Percentiles rank a stretch among this genome's conserved stretches.
Evolutionary conservation across 208 protist species (phyloP).

Genomic region (Acanthamoeba quina): DNA sequence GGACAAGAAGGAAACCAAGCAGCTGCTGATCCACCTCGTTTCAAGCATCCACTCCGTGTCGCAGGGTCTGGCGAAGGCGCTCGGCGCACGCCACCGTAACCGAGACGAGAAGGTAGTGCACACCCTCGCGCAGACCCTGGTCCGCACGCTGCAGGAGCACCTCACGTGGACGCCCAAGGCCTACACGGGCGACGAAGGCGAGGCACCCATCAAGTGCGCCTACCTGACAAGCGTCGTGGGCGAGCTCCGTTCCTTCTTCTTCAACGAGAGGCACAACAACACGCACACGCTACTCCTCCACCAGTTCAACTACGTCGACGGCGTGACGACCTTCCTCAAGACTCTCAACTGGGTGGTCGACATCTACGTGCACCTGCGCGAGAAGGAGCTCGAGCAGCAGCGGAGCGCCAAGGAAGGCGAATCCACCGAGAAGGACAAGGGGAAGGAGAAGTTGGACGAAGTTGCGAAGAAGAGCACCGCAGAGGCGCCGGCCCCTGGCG

Average conservation of each 20-base stretch:
- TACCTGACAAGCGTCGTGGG: constrained; percentile 68
- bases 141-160: constrained; percentile 41
- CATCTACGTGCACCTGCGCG: constrained; percentile 19
- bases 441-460: constrained; percentile 36
- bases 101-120: constrained; percentile 50
- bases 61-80: constrained; percentile 60
- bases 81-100: background rate
- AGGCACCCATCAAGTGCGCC: constrained; percentile 11
- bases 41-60: constrained; percentile 69
- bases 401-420: background rate
- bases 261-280: constrained; percentile 60
- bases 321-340: constrained; percentile 1
- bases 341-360: constrained; percentile 44
- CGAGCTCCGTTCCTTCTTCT: constrained; percentile 71
- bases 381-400: constrained; percentile 35
- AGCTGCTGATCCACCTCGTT: constrained; percentile 62
- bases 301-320: constrained; percentile 70
- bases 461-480: background rate
- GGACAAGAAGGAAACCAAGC: constrained; percentile 58
- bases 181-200: background rate
- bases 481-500: background rate
- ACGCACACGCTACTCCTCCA: constrained; percentile 72
- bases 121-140: constrained; percentile 18
- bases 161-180: constrained; percentile 53
- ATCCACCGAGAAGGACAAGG: constrained; percentile 22